phyloP scores from a whole-genome alignment of 768 basidiomycete species.

The Tricholoma saponaceum region DNA sequence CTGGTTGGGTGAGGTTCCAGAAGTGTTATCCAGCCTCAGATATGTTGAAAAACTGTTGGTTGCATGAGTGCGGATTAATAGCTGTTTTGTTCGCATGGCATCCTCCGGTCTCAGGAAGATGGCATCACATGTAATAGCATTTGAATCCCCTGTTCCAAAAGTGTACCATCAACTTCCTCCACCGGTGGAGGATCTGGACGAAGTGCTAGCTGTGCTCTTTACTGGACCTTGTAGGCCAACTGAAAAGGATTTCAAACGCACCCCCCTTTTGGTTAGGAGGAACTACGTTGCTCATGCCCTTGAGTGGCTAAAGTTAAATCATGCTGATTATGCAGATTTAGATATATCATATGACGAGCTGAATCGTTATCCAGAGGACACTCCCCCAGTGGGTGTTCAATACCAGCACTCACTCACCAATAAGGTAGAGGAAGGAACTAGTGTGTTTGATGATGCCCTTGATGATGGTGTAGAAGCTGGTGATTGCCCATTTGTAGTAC shows the following conservation, averaged over 20 bases:
- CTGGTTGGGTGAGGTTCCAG: no score
- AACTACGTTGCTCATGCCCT: constrained; percentile 16
- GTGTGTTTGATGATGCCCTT: neutral
- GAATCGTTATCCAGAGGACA: no score
- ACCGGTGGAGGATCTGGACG: constrained; percentile 21
- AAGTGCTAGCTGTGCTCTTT: constrained; percentile 29
- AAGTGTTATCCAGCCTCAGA: no score
- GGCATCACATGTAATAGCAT: neutral
- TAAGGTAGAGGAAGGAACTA: neutral
- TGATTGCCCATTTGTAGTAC: neutral
- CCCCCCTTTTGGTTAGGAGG: neutral
- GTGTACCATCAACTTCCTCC: no score
- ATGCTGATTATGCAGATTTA: neutral
- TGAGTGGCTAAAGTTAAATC: constrained; percentile 26
- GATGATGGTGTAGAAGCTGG: no score
- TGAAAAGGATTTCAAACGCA: constrained; percentile 17
- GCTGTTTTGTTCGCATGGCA: no score
- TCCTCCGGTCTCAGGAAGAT: no score
- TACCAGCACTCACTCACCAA: neutral
- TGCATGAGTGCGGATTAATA: no score
- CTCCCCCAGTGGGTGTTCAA: neutral
- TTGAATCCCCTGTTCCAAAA: neutral
- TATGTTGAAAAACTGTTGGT: no score
- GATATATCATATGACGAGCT: no score
- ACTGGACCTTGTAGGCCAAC: constrained; percentile 24